Evolutionary conservation across 257 asterid species (phyloP).

Genomic region (Solanum rostratum): DNA sequence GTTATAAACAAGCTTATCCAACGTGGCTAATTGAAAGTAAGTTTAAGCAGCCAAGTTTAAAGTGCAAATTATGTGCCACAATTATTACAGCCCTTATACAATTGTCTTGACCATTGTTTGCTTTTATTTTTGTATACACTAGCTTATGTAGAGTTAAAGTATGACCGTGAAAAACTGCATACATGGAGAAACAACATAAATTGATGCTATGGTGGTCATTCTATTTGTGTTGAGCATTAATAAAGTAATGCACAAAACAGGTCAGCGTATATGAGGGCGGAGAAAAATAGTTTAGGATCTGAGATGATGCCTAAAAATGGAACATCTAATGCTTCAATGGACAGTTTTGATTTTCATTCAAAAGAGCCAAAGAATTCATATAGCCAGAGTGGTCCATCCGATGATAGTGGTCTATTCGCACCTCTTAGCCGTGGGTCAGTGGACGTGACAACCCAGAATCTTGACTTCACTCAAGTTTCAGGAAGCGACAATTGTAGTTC

Average conservation of each 20-base stretch:
- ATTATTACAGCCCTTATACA: background rate
- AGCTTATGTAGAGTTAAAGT: background rate
- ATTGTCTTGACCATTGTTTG: background rate
- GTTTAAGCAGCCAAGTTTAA: background rate
- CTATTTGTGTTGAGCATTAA: background rate
- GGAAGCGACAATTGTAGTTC: conserved; percentile 10
- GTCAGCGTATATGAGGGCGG: conserved; percentile 16
- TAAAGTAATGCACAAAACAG: conserved; percentile 10
- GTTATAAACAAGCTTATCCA: background rate
- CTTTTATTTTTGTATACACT: background rate
- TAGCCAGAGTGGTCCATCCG: background rate
- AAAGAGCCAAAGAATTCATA: conserved; percentile 6
- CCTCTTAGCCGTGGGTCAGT: background rate
- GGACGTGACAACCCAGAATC: conserved; percentile 20
- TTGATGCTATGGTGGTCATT: background rate
- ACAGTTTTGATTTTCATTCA: conserved; percentile 5
- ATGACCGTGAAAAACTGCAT: background rate
- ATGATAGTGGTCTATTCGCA: conserved; percentile 10
- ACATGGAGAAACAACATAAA: background rate
- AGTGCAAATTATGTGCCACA: background rate
- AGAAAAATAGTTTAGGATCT: conserved; percentile 12
- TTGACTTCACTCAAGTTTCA: conserved; percentile 3
- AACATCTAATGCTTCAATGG: conserved; percentile 1
- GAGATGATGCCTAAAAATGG: conserved; percentile 2
- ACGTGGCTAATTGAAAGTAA: background rate